phyloP scores from a whole-genome alignment of 1,139 yeast genomes.

The Lodderomyces jiufengensis region DNA sequence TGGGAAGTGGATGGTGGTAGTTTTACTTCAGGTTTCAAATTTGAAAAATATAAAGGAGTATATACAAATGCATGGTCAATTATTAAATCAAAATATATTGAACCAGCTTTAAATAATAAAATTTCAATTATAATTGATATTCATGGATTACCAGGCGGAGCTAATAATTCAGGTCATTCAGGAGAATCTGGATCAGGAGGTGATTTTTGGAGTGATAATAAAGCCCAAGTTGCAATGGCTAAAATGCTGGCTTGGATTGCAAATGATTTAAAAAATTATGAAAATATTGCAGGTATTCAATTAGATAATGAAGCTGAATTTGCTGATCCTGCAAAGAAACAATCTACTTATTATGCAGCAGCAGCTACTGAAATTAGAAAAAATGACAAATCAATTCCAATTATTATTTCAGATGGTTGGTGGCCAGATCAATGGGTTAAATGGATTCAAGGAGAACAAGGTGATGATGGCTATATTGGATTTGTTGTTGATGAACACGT shows the following conservation, averaged over 20 bases:
- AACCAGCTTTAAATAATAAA: slow-evolving; percentile 49
- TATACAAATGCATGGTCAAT: slow-evolving; percentile 71
- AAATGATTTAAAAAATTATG: slow-evolving; percentile 49
- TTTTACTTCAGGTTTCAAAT: slow-evolving; percentile 59
- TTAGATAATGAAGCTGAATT: slow-evolving; percentile 81
- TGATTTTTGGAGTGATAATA: slow-evolving; percentile 58
- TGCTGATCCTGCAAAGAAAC: slow-evolving; percentile 45
- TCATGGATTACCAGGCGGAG: slow-evolving; percentile 91
- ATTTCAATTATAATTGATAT: slow-evolving; percentile 81
- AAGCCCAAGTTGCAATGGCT: slow-evolving; percentile 43
- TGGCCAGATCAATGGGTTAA: slow-evolving; percentile 77
- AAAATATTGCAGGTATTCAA: slow-evolving; percentile 78
- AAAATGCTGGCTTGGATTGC: slow-evolving; percentile 61
- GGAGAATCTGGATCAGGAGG: slow-evolving; percentile 59
- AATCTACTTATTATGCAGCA: slow-evolving; percentile 60
- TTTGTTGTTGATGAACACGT: slow-evolving; percentile 80
- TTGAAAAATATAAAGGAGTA: slow-evolving; percentile 49
- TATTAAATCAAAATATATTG: slow-evolving; percentile 48
- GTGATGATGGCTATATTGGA: slow-evolving; percentile 44
- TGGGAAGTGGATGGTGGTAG: slow-evolving; percentile 75
- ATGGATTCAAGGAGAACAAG: slow-evolving; percentile 51
- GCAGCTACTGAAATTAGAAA: slow-evolving; percentile 62
- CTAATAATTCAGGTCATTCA: slow-evolving; percentile 72
- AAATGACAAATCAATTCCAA: slow-evolving; percentile 56
- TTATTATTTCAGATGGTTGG: slow-evolving; percentile 93